These are phyloP conservation scores for Astrocystis sublimbata DNA, from an alignment of 495 filamentous ascomycete species.

Conservation along the genomic window DNA sequence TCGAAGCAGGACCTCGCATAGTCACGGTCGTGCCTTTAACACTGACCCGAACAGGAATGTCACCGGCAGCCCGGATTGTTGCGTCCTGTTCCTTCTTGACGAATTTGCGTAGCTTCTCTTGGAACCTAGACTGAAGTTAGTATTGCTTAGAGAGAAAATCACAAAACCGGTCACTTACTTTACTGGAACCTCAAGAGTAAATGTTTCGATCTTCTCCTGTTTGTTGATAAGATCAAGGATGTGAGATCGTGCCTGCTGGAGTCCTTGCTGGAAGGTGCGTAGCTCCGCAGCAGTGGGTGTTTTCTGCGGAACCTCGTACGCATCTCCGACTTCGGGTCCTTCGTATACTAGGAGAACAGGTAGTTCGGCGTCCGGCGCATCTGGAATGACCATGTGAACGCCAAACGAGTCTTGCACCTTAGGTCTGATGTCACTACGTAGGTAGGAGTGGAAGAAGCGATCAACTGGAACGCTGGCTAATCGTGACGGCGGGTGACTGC, in stretches of 20 bases:
- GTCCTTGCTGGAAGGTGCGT: constrained; percentile 63
- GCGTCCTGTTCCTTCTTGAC: constrained; percentile 71
- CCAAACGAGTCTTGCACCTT: constrained; percentile 71
- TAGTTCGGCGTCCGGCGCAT: constrained; percentile 53
- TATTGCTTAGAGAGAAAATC: not conserved
- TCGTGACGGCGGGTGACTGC: constrained; percentile 75
- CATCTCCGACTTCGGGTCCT: constrained; percentile 56
- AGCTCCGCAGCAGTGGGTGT: constrained; percentile 61
- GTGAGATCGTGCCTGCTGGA: constrained; percentile 71
- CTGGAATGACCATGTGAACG: constrained; percentile 76
- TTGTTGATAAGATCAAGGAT: constrained; percentile 68
- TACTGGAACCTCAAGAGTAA: constrained; percentile 65
- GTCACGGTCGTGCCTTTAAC: constrained; percentile 58
- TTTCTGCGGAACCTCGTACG: constrained; percentile 66
- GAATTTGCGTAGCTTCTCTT: constrained; percentile 76
- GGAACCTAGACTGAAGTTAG: constrained; percentile 40
- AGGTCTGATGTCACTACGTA: constrained; percentile 62
- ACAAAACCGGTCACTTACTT: constrained; percentile 52
- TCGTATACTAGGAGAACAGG: constrained; percentile 86
- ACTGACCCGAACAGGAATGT: constrained; percentile 72
- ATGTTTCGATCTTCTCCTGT: constrained; percentile 67
- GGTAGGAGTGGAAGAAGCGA: constrained; percentile 81
- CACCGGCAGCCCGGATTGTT: constrained; percentile 55
- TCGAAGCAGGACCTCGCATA: constrained; percentile 72
- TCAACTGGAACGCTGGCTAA: constrained; percentile 71